These are phyloP conservation scores for Arachis stenosperma DNA, from an alignment of 306 rosid genomes.

Conservation along the genomic window DNA sequence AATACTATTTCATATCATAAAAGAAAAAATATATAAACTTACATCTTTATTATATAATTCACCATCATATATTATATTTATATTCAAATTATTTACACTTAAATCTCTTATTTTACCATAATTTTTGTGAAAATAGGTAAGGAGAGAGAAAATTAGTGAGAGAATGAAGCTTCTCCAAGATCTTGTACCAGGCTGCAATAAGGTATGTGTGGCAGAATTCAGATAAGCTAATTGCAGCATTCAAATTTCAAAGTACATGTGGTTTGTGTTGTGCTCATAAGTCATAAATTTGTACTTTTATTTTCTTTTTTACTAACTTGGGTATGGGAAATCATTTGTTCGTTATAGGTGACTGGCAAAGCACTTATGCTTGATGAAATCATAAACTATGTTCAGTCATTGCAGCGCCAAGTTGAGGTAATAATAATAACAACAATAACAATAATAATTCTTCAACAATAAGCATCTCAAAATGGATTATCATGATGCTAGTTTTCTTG, in stretches of 20 bases:
- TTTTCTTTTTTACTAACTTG: constrained; percentile 28
- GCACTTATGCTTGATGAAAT: constrained; percentile 98
- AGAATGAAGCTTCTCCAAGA: constrained; percentile 97
- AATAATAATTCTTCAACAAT: constrained; percentile 26
- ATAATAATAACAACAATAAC: not conserved
- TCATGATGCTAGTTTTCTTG: constrained; percentile 40
- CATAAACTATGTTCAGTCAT: constrained; percentile 95
- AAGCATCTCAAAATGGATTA: constrained; percentile 35
- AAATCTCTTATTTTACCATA: not conserved
- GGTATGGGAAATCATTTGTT: constrained; percentile 13
- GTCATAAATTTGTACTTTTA: not conserved
- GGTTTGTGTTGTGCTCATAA: not conserved
- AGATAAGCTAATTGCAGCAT: not conserved
- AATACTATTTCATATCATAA: too few relatives aligned
- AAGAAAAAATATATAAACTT: too few relatives aligned
- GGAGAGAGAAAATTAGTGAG: constrained; percentile 98
- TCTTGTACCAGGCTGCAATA: constrained; percentile 97
- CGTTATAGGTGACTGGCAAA: constrained; percentile 84
- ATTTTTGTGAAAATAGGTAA: constrained; percentile 52
- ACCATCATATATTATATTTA: too few relatives aligned
- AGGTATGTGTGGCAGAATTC: constrained; percentile 46
- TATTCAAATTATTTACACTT: too few relatives aligned
- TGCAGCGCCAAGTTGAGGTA: constrained; percentile 98
- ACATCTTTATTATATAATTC: too few relatives aligned
- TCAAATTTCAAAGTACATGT: not conserved